Percentiles rank a stretch among this genome's conserved stretches.
Conservation (phyloP, 1,284 basidiomycete species). For the Mycena sp. region DNA sequence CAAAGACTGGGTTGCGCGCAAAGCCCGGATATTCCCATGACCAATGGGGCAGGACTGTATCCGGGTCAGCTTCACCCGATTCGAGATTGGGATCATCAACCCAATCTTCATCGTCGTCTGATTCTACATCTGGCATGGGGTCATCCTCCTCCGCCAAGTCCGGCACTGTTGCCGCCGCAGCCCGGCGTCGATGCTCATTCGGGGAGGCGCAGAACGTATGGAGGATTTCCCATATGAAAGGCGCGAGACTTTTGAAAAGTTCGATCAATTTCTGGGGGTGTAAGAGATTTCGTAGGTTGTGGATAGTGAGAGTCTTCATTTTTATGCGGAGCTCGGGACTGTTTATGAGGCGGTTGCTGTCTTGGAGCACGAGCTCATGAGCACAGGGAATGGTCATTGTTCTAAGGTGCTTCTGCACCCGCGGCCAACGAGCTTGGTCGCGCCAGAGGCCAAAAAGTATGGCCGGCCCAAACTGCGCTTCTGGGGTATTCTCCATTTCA, state of each 20-base stretch:
- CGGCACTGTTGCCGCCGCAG: neutral
- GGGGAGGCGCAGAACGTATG: constrained; percentile 9
- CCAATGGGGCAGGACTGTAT: too few species aligned
- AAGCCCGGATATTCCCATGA: constrained; percentile 20
- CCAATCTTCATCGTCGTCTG: constrained; percentile 16
- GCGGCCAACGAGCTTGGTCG: neutral
- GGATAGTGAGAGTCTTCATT: constrained; percentile 5
- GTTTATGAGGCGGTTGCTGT: too few species aligned
- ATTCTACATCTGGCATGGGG: neutral
- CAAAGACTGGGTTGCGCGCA: constrained; percentile 24
- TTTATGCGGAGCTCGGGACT: neutral
- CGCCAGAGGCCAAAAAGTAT: constrained; percentile 2
- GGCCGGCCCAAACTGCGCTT: neutral
- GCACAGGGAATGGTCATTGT: constrained; percentile 1
- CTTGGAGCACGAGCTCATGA: neutral
- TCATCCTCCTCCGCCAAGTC: constrained; percentile 2
- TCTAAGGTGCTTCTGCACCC: neutral
- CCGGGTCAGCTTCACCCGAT: too few species aligned
- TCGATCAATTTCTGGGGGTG: constrained; percentile 3
- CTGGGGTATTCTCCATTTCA: neutral
- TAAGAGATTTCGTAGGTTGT: neutral
- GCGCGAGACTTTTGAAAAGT: neutral
- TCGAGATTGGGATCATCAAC: constrained; percentile 28
- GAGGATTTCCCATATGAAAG: constrained; percentile 1
- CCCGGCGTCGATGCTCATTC: neutral